Conservation (phyloP, 306 rosid species). For the Quercus berberidifolia region DNA sequence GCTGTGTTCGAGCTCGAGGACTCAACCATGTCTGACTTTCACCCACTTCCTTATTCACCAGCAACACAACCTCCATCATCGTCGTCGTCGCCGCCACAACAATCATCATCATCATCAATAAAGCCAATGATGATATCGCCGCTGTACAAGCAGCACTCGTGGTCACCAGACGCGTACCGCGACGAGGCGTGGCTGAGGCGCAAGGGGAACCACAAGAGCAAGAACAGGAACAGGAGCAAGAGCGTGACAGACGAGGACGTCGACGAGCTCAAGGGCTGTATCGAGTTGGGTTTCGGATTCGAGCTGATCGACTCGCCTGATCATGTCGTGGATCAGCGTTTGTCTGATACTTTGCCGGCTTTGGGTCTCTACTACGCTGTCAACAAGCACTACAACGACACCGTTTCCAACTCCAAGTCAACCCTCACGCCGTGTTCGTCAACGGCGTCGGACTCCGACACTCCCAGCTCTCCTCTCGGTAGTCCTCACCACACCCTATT, state of each 20-base stretch:
- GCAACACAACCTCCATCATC: neutral
- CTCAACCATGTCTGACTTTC: constrained; percentile 32
- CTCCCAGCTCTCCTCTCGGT: constrained; percentile 43
- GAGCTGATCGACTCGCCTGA: constrained; percentile 47
- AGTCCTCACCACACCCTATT: constrained; percentile 63
- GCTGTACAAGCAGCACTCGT: constrained; percentile 78
- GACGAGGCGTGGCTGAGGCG: constrained; percentile 94
- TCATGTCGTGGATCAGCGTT: constrained; percentile 42
- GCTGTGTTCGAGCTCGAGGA: constrained; percentile 25
- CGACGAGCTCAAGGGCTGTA: constrained; percentile 86
- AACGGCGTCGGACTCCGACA: constrained; percentile 55
- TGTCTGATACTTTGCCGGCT: constrained; percentile 82
- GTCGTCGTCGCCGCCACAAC: neutral
- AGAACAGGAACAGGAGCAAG: constrained; percentile 52
- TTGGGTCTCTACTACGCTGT: constrained; percentile 78
- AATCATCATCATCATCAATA: neutral
- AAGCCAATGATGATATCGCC: constrained; percentile 19
- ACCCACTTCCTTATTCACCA: constrained; percentile 9
- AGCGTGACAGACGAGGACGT: constrained; percentile 89
- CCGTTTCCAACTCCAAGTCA: constrained; percentile 31
- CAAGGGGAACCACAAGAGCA: constrained; percentile 57
- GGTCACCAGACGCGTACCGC: constrained; percentile 85
- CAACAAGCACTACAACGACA: constrained; percentile 51
- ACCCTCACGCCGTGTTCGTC: constrained; percentile 39
- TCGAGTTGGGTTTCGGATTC: constrained; percentile 86